Evolutionary conservation across 1,284 basidiomycete species (phyloP), one percentile per base, ranked within the genome.

Genomic region (Heterobasidion parviporum): DNA sequence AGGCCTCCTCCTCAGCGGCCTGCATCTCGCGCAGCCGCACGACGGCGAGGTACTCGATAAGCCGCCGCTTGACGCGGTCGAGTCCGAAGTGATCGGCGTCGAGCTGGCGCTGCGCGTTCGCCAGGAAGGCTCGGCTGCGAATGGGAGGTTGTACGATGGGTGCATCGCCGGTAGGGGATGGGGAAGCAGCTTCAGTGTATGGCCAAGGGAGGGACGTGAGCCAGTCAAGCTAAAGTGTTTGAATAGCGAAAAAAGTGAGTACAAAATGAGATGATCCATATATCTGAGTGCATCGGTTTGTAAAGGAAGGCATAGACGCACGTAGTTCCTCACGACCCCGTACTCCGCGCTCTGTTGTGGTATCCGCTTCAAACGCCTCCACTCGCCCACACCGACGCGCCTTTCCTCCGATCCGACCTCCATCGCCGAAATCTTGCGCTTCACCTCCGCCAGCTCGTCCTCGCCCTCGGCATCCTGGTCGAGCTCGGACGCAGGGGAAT

Each of bases 41-140:
- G 32, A 96, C 87, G 0, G 92, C 93, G 20, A 96, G 78, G 67
- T 93, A 95, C 66, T 96, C 93, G 55, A 94, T 87, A 10, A 96
- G 75, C 8, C 93, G 81, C 60, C 91, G 89, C 78, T 96, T 95
- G 69, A 95, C 85, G 69, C 92, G 92, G 62, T 92, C 90, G 9
- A 95, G 75, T 1, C 93, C 93, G 62, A 85, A 95, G 69, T 95
- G 92, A 60, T 95, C 93, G 45, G 84, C 78, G 62, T 95, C 92
- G 6, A 95, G 81, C 60, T 94, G 92, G 15, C 75, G 73, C 16
- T 84, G 80, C 20, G 89, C 87, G 47, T 75, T 79, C 20, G 75
- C 58, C 38, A 91, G 74, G 73, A 90, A 90, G 1, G 76, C 66
- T 36, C 72, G 72, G 59, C 83, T 76, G 55, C 72, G 73, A 46